Conservation (phyloP, 306 rosid species). For the Medicago ruthenica region DNA sequence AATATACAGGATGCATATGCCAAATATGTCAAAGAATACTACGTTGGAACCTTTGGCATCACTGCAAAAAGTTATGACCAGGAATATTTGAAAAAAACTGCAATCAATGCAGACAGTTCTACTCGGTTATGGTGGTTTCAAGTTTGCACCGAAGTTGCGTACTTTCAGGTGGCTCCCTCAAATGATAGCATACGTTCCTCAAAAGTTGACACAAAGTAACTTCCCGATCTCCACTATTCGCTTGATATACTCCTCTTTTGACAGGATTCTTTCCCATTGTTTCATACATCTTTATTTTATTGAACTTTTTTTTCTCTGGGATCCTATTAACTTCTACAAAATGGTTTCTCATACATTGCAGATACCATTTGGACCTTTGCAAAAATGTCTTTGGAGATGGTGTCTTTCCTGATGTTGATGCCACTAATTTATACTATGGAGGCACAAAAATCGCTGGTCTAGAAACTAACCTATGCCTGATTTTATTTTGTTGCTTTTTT, state of each 20-base stretch:
- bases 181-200: slow-evolving; percentile 90
- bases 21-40: slow-evolving; percentile 82
- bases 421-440: slow-evolving; percentile 84
- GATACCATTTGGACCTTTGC: slow-evolving; percentile 97
- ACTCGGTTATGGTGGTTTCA: slow-evolving; percentile 98
- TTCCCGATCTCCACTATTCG: slow-evolving; percentile 31
- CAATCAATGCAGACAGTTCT: slow-evolving; percentile 55
- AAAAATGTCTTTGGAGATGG: slow-evolving; percentile 90
- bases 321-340: slow-evolving; percentile 20
- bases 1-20: slow-evolving; percentile 76
- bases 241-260: slow-evolving; percentile 21
- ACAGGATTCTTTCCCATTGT: slow-evolving; percentile 17
- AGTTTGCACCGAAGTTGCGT: slow-evolving; percentile 97
- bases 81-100: slow-evolving; percentile 71
- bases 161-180: slow-evolving; percentile 94
- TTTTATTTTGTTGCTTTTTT: slow-evolving; percentile 17
- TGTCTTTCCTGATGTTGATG: slow-evolving; percentile 76
- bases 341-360: slow-evolving; percentile 47
- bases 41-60: slow-evolving; percentile 59
- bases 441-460: slow-evolving; percentile 88
- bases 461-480: slow-evolving; percentile 30
- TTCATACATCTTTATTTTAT: slow-evolving; percentile 3
- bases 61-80: slow-evolving; percentile 64
- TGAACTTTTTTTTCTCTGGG: slow-evolving; percentile 1
- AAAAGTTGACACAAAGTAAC: slow-evolving; percentile 73